Evolutionary conservation across 371 early-diverging fungal species (phyloP), one percentile per base, ranked within the genome.

Genomic region (Mortierella sp.): DNA sequence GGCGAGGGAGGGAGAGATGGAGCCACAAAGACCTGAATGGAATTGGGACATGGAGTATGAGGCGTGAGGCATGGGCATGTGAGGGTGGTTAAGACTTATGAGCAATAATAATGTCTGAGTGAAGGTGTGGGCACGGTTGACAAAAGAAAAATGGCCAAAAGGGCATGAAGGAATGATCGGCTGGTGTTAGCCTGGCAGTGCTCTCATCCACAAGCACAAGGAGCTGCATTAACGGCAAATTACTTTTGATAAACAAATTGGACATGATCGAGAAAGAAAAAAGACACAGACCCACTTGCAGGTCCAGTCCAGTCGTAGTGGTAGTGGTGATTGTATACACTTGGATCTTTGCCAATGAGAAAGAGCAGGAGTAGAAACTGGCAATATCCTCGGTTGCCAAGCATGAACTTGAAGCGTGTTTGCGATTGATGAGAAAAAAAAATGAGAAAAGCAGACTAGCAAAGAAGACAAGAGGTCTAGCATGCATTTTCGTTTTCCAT

Each of bases 201-300:
- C 61, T 61, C 61, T 61, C 61, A 61, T 26, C 11, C 52, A 50
- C 22, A 50, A 50, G 24, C 1, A 31, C 31, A 61, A 22, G 4
- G 22, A 19, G 22, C 61, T n/a, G n/a, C n/a, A n/a, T n/a, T n/a
- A 61, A n/a, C 11, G 24, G 22, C 37, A 61, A 61, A 34, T 58
- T 34, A 58, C 6, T 31, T 7, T 11, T 58, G 4, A 31, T 39
- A 34, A 31, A 37, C 10, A 34, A n/a, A n/a, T n/a, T n/a, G n/a
- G n/a, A n/a, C n/a, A n/a, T n/a, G n/a, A n/a, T n/a, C n/a, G n/a
- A n/a, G n/a, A n/a, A n/a, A n/a, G n/a, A n/a, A n/a, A n/a, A n/a
- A n/a, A n/a, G n/a, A 61, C 37, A 37, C 37, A 61, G 61, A 61
- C 61, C 61, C 22, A 61, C 61, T 22, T 61, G 61, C 31, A 55